These are phyloP conservation scores for Umbelopsis sp. DNA, from an alignment of 192 early-diverging fungal species.

Conservation along the genomic window DNA sequence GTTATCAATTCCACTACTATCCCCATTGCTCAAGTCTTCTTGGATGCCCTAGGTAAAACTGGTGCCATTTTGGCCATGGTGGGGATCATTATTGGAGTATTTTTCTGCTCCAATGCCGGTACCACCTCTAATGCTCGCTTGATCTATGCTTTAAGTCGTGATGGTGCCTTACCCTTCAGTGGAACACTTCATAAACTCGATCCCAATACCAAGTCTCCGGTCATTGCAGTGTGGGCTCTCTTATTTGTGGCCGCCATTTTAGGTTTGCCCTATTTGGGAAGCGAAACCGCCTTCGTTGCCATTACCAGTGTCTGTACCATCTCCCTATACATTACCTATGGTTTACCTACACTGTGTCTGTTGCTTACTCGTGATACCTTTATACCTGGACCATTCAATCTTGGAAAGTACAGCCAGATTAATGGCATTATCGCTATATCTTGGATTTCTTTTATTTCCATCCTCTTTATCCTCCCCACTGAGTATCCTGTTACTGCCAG, in stretches of 20 bases:
- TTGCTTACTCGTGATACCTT: conserved; percentile 39
- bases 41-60: conserved; percentile 41
- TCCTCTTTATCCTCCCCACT: conserved; percentile 46
- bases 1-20: conserved; percentile 27
- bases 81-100: conserved; percentile 43
- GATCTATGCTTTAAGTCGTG: conserved; percentile 51
- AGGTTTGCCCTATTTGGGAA: conserved; percentile 42
- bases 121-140: conserved; percentile 45
- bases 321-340: conserved; percentile 41
- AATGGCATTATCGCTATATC: conserved; percentile 39
- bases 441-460: conserved; percentile 47
- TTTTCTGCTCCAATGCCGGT: conserved; percentile 40
- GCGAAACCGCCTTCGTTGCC: conserved; percentile 39
- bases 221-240: conserved; percentile 41
- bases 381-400: conserved; percentile 44
- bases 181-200: conserved; percentile 34
- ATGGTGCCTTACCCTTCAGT: conserved; percentile 46
- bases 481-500: conserved; percentile 36
- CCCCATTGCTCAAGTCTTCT: conserved; percentile 39
- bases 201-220: conserved; percentile 39
- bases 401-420: conserved; percentile 37
- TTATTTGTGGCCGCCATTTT: conserved; percentile 38
- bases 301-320: conserved; percentile 46
- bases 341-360: conserved; percentile 43
- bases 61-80: conserved; percentile 40